Evolutionary conservation across 2,329 filamentous ascomycete genomes (phyloP), one percentile per base, ranked within the genome.

Genomic region (Fusarium falciforme): DNA sequence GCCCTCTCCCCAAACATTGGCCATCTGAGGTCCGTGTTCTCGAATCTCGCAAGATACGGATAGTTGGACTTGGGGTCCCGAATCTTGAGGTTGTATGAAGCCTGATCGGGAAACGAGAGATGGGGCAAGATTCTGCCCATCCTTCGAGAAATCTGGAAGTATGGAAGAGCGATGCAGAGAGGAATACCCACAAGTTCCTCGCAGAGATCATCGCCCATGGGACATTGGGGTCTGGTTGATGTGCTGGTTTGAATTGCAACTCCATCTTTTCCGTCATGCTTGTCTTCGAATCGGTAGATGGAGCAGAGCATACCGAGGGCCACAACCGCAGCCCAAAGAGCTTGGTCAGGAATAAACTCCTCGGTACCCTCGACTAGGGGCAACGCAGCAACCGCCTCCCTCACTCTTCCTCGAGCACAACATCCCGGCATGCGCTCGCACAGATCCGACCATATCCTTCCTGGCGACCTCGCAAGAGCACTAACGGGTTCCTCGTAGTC

Each of bases 21-120:
- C 87, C 87, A 89, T 42, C 87, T 80, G 17, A 89, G 80, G 49
- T 89, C 87, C 17, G 84, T 89, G 60, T 89, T 89, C 58, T 89
- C 86, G 59, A 88, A 87, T 0, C 87, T 80, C 0, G 83, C 86
- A 0, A 88, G 80, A 63, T 89, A 89, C 4, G 87, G 87, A 47
- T 85, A 83, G 1, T 76, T 84, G 0, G 87, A 87, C 1, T 83
- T 87, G 1, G 84, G 82, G 64, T 89, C 86, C 25, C 83, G 82
- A 64, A 88, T 82, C 75, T 85, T 86, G 66, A 88, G 81, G 66
- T 89, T 89, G 76, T 88, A 88, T 0, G 86, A 88, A 2, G 86
- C 85, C 74, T 89, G 87, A 71, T 89, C 87, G 8, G 85, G 85
- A 70, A 89, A 89, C 0, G 86, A 86, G 16, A 89, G 82, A 72